Base-by-base conservation (phyloP, 177 flowering plant genomes). In the Telopea speciosissima region DNA sequence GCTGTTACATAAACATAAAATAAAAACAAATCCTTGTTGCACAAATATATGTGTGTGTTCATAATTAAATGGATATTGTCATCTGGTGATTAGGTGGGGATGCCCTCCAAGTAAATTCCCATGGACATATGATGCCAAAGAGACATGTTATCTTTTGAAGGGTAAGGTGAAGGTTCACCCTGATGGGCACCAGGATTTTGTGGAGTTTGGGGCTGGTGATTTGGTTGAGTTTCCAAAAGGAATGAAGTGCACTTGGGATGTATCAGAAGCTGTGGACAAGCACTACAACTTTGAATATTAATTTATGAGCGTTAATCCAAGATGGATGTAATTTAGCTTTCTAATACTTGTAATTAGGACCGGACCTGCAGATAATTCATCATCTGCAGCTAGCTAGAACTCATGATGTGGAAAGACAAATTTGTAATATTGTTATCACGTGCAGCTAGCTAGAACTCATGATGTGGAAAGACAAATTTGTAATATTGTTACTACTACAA, bases 161-260 rank as follows among this genome's bases (percentile, higher is more conserved):
- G 98, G 98, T 5, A 90, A 92, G 74, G 96, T 93, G 76, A 93
- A 89, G 80, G 91, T 91, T 17, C 83, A 77, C 60, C 96, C 96
- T 19, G 90, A 81, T 76, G 97, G 96, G 11, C 68, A 85, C 12
- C 66, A 81, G 26, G 96, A 90, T 68, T 79, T 73, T 54, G 92
- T 91, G 26, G 98, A 93, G 84, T 71, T 93, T 81, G 92, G 87
- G 21, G 90, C 94, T 19, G 98, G 98, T 64, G 98, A 91, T 74
- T 76, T 93, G 78, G 97, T 93, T 24, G 92, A 72, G 73, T 90
- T 93, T 67, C 98, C 96, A 5, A 84, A 88, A 76, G 97, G 97
- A 65, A 90, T 93, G 97, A 90, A 83, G 71, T 89, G 96, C 86
- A 88, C 90, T 81, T 93, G 98, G 98, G 97, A 93, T 70, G 94